Conservation (phyloP, 129 eudicot genomes). For the sunflower (Helianthus annuus) region DNA sequence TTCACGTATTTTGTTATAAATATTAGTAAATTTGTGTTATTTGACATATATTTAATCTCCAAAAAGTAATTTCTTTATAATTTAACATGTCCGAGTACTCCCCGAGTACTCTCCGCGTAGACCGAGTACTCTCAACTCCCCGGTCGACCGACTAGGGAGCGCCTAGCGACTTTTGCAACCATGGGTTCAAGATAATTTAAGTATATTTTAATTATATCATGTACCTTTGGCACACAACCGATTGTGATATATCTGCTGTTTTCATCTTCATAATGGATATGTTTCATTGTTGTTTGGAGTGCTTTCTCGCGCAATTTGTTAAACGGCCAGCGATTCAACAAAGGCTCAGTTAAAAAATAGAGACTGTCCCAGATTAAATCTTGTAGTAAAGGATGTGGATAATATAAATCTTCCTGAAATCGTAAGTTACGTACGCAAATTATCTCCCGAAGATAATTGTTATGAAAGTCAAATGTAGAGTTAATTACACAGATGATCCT, state of each 20-base stretch:
- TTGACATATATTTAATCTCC: too few species aligned
- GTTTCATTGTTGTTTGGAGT: slow-evolving; percentile 40
- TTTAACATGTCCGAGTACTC: too few species aligned
- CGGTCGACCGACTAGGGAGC: too few species aligned
- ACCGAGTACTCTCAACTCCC: too few species aligned
- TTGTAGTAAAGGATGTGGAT: slow-evolving; percentile 43
- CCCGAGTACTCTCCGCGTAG: too few species aligned
- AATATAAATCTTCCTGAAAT: slow-evolving; percentile 37
- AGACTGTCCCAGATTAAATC: slow-evolving; percentile 44
- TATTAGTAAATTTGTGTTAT: too few species aligned
- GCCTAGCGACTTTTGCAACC: too few species aligned
- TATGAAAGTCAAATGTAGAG: neutral
- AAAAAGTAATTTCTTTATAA: too few species aligned
- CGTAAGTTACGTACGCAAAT: slow-evolving; percentile 1
- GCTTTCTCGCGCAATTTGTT: slow-evolving; percentile 39
- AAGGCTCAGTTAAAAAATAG: slow-evolving; percentile 33
- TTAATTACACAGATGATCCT: too few species aligned
- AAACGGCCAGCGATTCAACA: slow-evolving; percentile 38
- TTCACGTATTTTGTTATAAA: too few species aligned
- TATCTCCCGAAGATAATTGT: neutral
- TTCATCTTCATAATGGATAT: slow-evolving; percentile 68
- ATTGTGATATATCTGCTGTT: slow-evolving; percentile 74
- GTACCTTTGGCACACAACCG: slow-evolving; percentile 46
- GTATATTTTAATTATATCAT: neutral
- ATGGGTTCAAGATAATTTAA: neutral